Percentiles rank a stretch among this genome's conserved stretches.
phyloP scores from a whole-genome alignment of 345 rosid species.

The Pistacia atlantica region DNA sequence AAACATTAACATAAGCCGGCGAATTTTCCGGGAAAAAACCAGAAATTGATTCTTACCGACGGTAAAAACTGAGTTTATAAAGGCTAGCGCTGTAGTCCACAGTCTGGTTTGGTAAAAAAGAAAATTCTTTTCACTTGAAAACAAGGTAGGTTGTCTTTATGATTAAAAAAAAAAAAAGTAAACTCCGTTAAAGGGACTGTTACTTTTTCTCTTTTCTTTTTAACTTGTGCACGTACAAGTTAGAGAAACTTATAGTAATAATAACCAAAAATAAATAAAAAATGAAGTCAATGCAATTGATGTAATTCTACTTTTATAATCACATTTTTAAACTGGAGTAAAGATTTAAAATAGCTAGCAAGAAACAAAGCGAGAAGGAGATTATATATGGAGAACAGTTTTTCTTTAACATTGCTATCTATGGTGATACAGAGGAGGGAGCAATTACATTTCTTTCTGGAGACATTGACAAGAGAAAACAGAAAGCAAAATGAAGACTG shows the following conservation, averaged over 20 bases:
- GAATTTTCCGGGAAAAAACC: conserved; percentile 24
- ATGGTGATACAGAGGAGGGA: conserved; percentile 49
- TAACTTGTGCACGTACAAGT: no score
- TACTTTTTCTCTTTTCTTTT: no score
- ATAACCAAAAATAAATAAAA: no score
- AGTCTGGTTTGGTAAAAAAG: neutral
- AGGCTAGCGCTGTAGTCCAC: neutral
- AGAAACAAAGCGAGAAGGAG: neutral
- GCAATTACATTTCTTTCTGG: conserved; percentile 34
- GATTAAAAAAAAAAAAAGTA: no score
- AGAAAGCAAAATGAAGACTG: conserved; percentile 26
- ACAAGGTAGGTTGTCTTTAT: neutral
- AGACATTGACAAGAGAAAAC: conserved; percentile 7
- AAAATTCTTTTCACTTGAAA: neutral
- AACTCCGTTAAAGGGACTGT: no score
- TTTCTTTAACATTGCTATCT: conserved; percentile 2
- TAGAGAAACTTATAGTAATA: no score
- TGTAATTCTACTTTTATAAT: no score
- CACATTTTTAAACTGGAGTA: no score
- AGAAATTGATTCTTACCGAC: neutral
- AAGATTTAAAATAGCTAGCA: neutral
- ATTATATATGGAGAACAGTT: neutral
- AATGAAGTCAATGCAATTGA: no score
- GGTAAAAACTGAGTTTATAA: neutral
- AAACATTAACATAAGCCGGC: neutral